phyloP scores from a whole-genome alignment of 2,329 filamentous ascomycete genomes.

The Lasiodiplodia sp. region DNA sequence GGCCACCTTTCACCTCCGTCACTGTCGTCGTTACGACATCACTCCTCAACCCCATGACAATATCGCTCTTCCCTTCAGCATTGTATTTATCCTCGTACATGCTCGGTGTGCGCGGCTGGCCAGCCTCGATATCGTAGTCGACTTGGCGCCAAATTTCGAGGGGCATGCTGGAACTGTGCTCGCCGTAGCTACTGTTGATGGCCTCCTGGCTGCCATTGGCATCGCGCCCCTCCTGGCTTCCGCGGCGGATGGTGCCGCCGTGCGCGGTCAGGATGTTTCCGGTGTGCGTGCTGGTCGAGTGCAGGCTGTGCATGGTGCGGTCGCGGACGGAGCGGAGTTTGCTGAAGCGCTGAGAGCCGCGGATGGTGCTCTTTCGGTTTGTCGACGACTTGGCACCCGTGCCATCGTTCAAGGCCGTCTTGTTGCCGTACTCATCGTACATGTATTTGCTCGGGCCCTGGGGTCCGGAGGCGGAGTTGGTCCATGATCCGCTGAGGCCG shows the following conservation, averaged over 20 bases:
- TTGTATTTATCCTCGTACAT: neutral
- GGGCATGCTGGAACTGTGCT: neutral
- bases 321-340: conserved; percentile 9
- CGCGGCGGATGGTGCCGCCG: neutral
- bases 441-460: conserved; percentile 4
- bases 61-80: neutral
- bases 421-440: conserved; percentile 25
- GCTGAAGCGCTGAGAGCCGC: conserved; percentile 13
- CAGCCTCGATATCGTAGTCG: conserved; percentile 30
- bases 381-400: neutral
- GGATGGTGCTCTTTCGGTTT: neutral
- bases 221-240: neutral
- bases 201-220: conserved; percentile 18
- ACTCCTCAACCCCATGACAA: conserved; percentile 2
- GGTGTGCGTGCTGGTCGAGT: neutral
- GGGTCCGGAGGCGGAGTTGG: neutral
- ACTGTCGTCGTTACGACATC: conserved; percentile 7
- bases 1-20: conserved; percentile 3
- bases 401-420: neutral
- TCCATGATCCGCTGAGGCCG: conserved; percentile 6
- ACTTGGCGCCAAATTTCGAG: conserved; percentile 31
- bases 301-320: conserved; percentile 14
- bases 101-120: neutral
- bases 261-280: neutral
- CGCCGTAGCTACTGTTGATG: conserved; percentile 12